Evolutionary conservation across 768 basidiomycete genomes (phyloP).

Genomic region (Rubroboletus satanas): DNA sequence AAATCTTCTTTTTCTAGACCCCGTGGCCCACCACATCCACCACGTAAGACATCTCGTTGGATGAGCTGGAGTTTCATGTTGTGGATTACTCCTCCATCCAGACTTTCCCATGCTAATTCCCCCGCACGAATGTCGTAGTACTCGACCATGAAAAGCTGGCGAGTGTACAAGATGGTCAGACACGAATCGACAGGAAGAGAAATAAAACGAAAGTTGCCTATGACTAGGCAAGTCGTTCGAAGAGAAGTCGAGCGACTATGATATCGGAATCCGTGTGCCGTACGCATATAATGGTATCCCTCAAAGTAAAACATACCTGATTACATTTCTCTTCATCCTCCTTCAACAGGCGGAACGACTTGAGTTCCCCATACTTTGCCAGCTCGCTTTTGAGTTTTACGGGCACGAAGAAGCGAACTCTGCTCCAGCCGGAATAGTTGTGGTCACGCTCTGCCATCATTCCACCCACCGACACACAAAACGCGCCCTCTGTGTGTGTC

Average conservation of each 20-base stretch:
- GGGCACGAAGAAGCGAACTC: slow-evolving; percentile 23
- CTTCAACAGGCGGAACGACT: slow-evolving; percentile 25
- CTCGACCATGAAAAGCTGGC: slow-evolving; percentile 53
- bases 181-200: neutral
- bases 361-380: slow-evolving; percentile 32
- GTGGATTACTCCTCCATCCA: slow-evolving; percentile 48
- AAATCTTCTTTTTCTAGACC: slow-evolving; percentile 30
- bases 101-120: slow-evolving; percentile 43
- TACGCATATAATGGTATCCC: neutral
- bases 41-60: slow-evolving; percentile 31
- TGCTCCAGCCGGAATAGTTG: slow-evolving; percentile 23
- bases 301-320: slow-evolving; percentile 26
- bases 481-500: slow-evolving; percentile 48
- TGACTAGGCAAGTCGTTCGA: slow-evolving; percentile 3
- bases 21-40: slow-evolving; percentile 16
- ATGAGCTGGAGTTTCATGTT: slow-evolving; percentile 49
- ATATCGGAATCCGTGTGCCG: neutral
- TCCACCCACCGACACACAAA: slow-evolving; percentile 44
- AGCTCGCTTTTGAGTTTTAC: slow-evolving; percentile 29
- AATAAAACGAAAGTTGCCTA: slow-evolving; percentile 1
- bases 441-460: slow-evolving; percentile 18
- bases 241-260: slow-evolving; percentile 3
- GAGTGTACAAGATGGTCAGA: slow-evolving; percentile 17
- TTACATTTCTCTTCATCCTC: slow-evolving; percentile 22
- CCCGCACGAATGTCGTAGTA: slow-evolving; percentile 67